Evolutionary conservation across 2,329 filamentous ascomycete genomes (phyloP), one percentile per base, ranked within the genome.

Genomic region (Fusarium irregulare): DNA sequence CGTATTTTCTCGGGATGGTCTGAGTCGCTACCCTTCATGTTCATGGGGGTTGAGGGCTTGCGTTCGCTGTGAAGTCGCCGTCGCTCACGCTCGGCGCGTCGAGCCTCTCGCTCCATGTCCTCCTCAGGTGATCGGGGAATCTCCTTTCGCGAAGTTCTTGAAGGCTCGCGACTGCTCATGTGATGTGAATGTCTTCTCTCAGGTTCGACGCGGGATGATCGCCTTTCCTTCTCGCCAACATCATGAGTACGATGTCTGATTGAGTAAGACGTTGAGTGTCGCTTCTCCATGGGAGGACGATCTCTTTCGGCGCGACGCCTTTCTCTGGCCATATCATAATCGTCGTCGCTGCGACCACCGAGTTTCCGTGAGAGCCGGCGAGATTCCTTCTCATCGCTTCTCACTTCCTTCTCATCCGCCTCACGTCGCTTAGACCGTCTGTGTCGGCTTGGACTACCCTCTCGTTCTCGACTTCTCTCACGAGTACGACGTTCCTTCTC

Each of bases 61-160:
- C 61, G 60, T 32, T 64, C 61, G 2, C 46, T 58, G 37, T 63
- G 60, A n/a, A 63, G 42, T 21, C 59, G 44, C 30, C 61, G 61
- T 4, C 61, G 61, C 60, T 64, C 61, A 4, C 61, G 61, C 51
- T 64, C 61, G 20, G 60, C 61, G 44, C 60, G 63, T 20, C 60
- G 60, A 12, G 60, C 61, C 60, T 64, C 32, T n/a, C 60, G n/a
- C 0, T 64, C 60, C 51, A 27, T 46, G 10, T 58, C 45, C 2
- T 64, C 61, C 2, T 50, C 60, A 11, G 53, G 40, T 8, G 49
- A 10, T 14, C 61, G 60, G 28, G 25, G 40, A n/a, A n/a, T 12
- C 10, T 64, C 50, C 8, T 34, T 49, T 13, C 41, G 50, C 13
- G 61, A 50, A 16, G 23, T 27, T 41, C 61, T 51, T 21, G 61